A percentile compares a stretch with the other conserved stretches of the same genome.
These are phyloP conservation scores for Talinum fruticosum DNA, from an alignment of 148 eudicot genomes.

Conservation along the genomic window DNA sequence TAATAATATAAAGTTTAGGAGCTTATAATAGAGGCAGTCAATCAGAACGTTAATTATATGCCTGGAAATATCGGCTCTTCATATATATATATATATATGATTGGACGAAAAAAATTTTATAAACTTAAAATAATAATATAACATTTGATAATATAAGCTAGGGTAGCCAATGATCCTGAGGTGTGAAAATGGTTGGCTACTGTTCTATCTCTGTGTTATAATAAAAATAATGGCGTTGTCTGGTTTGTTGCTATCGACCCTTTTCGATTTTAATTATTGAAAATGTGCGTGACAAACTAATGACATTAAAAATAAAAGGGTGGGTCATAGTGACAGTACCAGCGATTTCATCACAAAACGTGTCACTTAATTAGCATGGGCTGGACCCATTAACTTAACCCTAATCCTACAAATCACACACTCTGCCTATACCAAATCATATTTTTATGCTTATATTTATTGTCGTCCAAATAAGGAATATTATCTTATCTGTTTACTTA, in stretches of 20 bases:
- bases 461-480: not conserved
- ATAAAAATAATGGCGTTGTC: not conserved
- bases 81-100: no score
- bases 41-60: no score
- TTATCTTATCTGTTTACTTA: not conserved
- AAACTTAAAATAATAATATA: no score
- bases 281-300: not conserved
- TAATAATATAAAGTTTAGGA: no score
- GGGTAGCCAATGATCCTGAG: no score
- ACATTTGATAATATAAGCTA: no score
- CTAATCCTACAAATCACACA: not conserved
- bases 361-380: not conserved
- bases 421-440: not conserved
- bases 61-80: no score
- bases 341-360: conserved; percentile 8
- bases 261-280: not conserved
- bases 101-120: no score
- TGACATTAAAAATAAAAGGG: not conserved
- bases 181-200: not conserved
- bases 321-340: not conserved
- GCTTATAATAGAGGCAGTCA: no score
- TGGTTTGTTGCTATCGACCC: not conserved
- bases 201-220: no score
- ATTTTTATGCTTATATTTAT: not conserved
- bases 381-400: not conserved